Evolutionary conservation across 192 early-diverging fungal genomes (phyloP), one percentile per base, ranked within the genome.

Genomic region (Mycoemilia scoparia): DNA sequence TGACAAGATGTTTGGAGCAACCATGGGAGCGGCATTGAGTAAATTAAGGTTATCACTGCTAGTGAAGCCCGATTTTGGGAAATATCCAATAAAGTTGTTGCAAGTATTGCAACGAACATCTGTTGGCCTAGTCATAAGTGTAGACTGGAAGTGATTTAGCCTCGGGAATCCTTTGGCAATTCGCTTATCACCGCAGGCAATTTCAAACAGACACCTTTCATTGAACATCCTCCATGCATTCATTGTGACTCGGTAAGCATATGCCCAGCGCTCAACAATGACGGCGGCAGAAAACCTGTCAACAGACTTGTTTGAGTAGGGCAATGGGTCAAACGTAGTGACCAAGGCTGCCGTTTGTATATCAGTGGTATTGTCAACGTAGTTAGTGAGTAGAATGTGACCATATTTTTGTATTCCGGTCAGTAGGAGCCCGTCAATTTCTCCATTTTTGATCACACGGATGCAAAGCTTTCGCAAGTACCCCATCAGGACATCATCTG

Each of bases 51-150:
- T n/a, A n/a, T n/a, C n/a, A n/a, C n/a, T n/a, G n/a, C n/a, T n/a
- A n/a, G n/a, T n/a, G n/a, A n/a, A n/a, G n/a, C n/a, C n/a, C n/a
- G n/a, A n/a, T n/a, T n/a, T n/a, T n/a, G n/a, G n/a, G n/a, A n/a
- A n/a, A n/a, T n/a, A n/a, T 18, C 41, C 41, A 34, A 65, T 42
- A 23, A 36, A 62, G 46, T 79, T 72, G 45, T 78, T 73, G 60
- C 90, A 92, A 48, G 69, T 87, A 47, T 73, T 78, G 56, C 90
- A 92, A 24, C 84, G 74, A 31, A 91, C 66, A 44, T 84, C 80
- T 4, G 84, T 74, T 48, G 87, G 72, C 5, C 67, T 69, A 6
- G 69, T 62, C 24, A 71, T 67, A 5, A 76, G 60, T 6, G 64
- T 54, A 5, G 68, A 53, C 3, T 38, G 57, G 11, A 64, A 46